Evolutionary conservation across 2,329 filamentous ascomycete species (phyloP), one percentile per base, ranked within the genome.

Genomic region (Magnaporthiopsis rhizophila): DNA sequence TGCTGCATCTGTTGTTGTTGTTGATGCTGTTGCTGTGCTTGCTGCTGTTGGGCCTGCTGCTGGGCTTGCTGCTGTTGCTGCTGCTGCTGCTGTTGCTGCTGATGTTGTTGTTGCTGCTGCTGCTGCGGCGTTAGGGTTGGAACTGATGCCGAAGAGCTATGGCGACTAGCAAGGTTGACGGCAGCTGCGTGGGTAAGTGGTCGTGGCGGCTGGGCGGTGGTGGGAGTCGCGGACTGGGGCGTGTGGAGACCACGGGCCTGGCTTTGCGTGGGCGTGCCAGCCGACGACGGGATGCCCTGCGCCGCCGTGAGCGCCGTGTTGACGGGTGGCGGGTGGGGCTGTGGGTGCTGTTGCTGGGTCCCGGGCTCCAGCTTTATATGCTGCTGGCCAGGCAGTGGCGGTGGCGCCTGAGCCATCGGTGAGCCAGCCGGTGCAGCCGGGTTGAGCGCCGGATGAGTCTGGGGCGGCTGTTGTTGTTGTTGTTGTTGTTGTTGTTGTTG

Each of bases 261-360:
- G 24, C 74, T 74, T 64, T 83, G 81, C 0, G 80, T 82, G 28
- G 82, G 81, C 9, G 81, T 81, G 64, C 79, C 79, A 57, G 75
- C 75, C 0, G 77, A 76, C n/a, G 45, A 53, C 28, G 75, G 73
- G 66, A 81, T 69, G 57, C 79, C 74, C 63, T 69, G 68, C 3
- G 71, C 70, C 1, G 77, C 68, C 4, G 79, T 75, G 53, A 83
- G 72, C 3, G 77, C 75, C 0, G 81, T 80, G 66, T 84, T 85
- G 59, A 82, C 76, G 11, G 82, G 80, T 1, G 77, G 74, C 4
- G 78, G 78, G 28, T 68, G 58, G 24, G 59, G 65, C 28, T 64
- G 68, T 66, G 15, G 72, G 58, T 72, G 76, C 64, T 75, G 75
- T 60, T 73, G 69, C 57, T 73, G 72, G 56, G 72, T 69, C 32